Evolutionary conservation across 1,284 basidiomycete genomes (phyloP).

Genomic region (Chalciporus sp.): DNA sequence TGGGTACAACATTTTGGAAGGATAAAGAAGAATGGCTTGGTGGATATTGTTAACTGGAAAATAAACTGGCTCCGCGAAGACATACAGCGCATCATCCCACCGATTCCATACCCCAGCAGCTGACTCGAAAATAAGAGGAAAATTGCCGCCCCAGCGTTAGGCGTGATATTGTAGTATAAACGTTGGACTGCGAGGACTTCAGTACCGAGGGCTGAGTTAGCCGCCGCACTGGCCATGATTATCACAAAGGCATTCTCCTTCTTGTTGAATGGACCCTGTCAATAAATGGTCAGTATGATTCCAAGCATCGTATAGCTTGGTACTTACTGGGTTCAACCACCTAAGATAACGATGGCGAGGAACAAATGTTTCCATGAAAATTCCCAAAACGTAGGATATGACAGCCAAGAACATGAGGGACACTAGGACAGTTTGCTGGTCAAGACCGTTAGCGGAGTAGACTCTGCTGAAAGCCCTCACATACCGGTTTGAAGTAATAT

Average conservation of each 20-base stretch:
- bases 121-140: conserved; percentile 64
- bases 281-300: neutral
- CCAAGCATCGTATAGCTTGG: conserved; percentile 16
- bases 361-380: conserved; percentile 44
- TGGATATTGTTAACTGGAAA: conserved; percentile 21
- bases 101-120: conserved; percentile 59
- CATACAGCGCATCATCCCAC: conserved; percentile 56
- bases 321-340: conserved; percentile 58
- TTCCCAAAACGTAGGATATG: conserved; percentile 43
- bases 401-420: conserved; percentile 56
- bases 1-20: conserved; percentile 67
- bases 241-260: conserved; percentile 65
- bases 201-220: conserved; percentile 64
- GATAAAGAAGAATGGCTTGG: conserved; percentile 56
- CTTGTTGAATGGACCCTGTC: conserved; percentile 44
- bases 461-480: neutral
- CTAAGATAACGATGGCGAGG: conserved; percentile 51
- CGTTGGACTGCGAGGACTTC: conserved; percentile 68
- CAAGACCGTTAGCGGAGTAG: neutral
- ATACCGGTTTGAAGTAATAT: conserved; percentile 62
- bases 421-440: conserved; percentile 49
- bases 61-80: conserved; percentile 3
- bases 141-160: conserved; percentile 55
- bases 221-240: conserved; percentile 69
- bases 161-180: conserved; percentile 54